These are phyloP conservation scores for Coniosporium tulheliwenetii DNA, from an alignment of 2,329 filamentous ascomycete genomes.

Conservation along the genomic window DNA sequence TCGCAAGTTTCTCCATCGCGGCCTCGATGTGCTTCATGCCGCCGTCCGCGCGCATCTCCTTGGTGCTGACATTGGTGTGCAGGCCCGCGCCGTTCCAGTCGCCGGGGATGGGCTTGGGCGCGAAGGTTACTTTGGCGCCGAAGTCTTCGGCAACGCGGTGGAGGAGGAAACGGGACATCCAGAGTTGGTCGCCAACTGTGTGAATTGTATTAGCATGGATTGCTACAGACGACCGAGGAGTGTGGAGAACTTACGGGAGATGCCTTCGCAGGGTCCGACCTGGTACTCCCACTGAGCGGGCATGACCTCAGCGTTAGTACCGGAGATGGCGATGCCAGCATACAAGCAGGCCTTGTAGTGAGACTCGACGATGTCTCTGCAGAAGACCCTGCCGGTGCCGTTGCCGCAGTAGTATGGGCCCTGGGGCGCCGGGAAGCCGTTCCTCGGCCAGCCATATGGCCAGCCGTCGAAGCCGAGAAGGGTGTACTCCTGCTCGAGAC, in stretches of 20 bases:
- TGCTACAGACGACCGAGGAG: no score
- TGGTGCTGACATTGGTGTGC: constrained; percentile 86
- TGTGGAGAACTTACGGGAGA: constrained; percentile 49
- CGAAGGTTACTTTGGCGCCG: constrained; percentile 85
- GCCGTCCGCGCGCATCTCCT: constrained; percentile 75
- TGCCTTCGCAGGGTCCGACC: constrained; percentile 78
- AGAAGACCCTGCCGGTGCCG: constrained; percentile 90
- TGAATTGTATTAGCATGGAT: background rate
- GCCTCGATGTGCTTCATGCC: constrained; percentile 89
- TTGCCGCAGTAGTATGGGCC: constrained; percentile 98
- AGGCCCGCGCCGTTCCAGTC: constrained; percentile 96
- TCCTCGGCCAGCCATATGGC: constrained; percentile 83
- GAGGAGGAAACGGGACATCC: constrained; percentile 81
- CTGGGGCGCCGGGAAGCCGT: constrained; percentile 81
- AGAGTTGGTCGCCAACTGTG: constrained; percentile 85
- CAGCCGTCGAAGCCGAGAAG: constrained; percentile 72
- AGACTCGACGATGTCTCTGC: constrained; percentile 92
- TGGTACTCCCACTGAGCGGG: constrained; percentile 97
- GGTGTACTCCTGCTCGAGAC: constrained; percentile 96
- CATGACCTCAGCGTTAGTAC: constrained; percentile 99
- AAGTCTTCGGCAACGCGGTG: constrained; percentile 92
- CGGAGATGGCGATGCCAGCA: constrained; percentile 82
- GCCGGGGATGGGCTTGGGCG: constrained; percentile 88
- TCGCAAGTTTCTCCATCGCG: constrained; percentile 44
- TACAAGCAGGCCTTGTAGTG: constrained; percentile 87